Conservation (phyloP, 2,329 filamentous ascomycete genomes). For the Arthroderma sp. region DNA sequence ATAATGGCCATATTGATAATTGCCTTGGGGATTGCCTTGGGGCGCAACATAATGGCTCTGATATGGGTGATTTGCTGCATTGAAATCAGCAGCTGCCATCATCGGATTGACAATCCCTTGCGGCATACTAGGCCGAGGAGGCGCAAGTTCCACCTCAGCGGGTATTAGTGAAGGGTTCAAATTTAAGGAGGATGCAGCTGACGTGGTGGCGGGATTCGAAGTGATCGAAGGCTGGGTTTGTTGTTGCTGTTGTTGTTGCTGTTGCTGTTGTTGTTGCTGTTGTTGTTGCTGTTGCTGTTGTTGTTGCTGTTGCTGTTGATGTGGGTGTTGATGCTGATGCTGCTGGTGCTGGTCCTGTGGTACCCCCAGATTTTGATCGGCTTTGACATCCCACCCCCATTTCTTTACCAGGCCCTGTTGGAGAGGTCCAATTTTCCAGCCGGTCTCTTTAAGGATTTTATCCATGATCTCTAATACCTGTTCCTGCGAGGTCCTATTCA, state of each 20-base stretch:
- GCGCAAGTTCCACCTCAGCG: slow-evolving; percentile 18
- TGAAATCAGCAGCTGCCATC: slow-evolving; percentile 61
- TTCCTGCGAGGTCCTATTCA: slow-evolving; percentile 58
- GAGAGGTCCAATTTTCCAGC: slow-evolving; percentile 65
- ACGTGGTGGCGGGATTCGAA: not conserved
- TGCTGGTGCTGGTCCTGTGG: slow-evolving; percentile 24
- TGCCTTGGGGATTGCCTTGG: slow-evolving; percentile 34
- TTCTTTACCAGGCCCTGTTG: slow-evolving; percentile 58
- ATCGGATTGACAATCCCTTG: slow-evolving; percentile 56
- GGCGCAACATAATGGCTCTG: slow-evolving; percentile 69
- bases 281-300: not conserved
- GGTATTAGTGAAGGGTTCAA: slow-evolving; percentile 14
- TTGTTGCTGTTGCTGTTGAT: slow-evolving; percentile 20
- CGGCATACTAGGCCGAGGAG: slow-evolving; percentile 25
- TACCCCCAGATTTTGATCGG: not conserved
- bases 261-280: not conserved
- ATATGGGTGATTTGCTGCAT: slow-evolving; percentile 66
- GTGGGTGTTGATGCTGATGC: slow-evolving; percentile 17
- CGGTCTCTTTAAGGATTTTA: slow-evolving; percentile 61
- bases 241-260: not conserved
- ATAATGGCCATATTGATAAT: slow-evolving; percentile 19
- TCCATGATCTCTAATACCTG: slow-evolving; percentile 69
- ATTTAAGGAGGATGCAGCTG: slow-evolving; percentile 7
- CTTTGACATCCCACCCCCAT: slow-evolving; percentile 58
- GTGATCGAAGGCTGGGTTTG: not conserved